Percentiles rank a stretch among this genome's conserved stretches.
Evolutionary conservation across 352 stramenopile species (phyloP).

Genomic region (Hyaloperonospora arabidopsidis): DNA sequence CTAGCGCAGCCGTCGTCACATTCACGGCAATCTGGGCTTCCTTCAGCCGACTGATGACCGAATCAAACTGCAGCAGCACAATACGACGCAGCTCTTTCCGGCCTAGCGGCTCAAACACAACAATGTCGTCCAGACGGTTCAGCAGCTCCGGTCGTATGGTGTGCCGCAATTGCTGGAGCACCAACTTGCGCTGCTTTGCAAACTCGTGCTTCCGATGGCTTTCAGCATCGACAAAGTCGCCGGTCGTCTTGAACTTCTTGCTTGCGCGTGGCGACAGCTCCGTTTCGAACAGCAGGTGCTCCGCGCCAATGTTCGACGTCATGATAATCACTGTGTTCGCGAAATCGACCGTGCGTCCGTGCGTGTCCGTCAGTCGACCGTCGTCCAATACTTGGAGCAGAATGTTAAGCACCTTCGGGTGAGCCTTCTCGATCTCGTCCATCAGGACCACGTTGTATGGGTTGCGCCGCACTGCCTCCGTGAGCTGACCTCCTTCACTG

Average conservation of each 20-base stretch:
- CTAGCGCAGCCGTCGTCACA: constrained; percentile 71
- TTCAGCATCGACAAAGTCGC: constrained; percentile 18
- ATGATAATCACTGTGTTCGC: constrained; percentile 96
- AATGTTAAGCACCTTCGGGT: constrained; percentile 93
- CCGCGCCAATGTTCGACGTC: constrained; percentile 94
- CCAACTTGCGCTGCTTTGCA: constrained; percentile 51
- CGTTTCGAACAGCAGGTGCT: constrained; percentile 79
- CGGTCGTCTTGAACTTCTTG: constrained; percentile 59
- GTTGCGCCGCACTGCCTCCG: constrained; percentile 91
- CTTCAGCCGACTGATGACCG: constrained; percentile 66
- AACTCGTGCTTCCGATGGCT: constrained; percentile 31
- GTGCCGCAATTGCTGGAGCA: constrained; percentile 82
- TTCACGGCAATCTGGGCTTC: constrained; percentile 64
- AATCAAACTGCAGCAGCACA: constrained; percentile 89
- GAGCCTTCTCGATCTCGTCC: constrained; percentile 98
- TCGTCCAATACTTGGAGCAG: constrained; percentile 97
- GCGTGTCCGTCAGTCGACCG: constrained; percentile 93
- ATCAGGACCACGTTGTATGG: constrained; percentile 96
- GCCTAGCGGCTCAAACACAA: constrained; percentile 93
- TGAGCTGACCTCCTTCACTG: constrained; percentile 93
- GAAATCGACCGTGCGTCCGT: constrained; percentile 95
- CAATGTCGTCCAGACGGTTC: constrained; percentile 94
- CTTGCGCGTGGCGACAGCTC: constrained; percentile 39
- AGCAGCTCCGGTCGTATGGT: constrained; percentile 93
- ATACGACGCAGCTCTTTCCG: constrained; percentile 87